Conservation (phyloP, 2,329 filamentous ascomycete species). For the Fusarium caatingaense region DNA sequence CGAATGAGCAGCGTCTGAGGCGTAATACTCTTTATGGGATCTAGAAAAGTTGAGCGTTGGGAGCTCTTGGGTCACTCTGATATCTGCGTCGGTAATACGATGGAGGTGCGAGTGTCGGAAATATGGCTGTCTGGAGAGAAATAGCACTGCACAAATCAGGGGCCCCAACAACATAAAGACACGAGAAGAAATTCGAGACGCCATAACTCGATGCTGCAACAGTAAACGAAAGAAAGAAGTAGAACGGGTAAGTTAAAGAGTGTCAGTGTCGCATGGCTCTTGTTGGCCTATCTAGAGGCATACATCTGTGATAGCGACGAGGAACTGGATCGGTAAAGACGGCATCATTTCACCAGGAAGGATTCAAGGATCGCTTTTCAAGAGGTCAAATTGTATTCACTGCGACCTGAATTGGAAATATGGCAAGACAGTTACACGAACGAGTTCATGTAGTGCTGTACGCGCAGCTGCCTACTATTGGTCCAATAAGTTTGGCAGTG, state of each 20-base stretch:
- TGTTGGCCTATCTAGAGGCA: not conserved
- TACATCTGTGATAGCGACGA: not conserved
- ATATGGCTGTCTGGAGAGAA: conserved; percentile 36
- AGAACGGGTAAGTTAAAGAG: not conserved
- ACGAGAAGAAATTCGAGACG: conserved; percentile 12
- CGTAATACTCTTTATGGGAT: conserved; percentile 45
- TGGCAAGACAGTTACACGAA: not conserved
- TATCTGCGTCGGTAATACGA: conserved; percentile 41
- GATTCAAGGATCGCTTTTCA: not conserved
- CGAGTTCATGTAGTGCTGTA: not conserved
- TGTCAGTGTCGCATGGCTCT: not conserved
- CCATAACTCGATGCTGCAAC: conserved; percentile 11
- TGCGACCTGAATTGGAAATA: not conserved
- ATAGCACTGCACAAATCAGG: conserved; percentile 21
- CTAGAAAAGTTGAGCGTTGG: conserved; percentile 44
- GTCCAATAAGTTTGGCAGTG: not conserved
- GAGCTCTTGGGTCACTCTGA: conserved; percentile 36
- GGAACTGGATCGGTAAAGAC: conserved; percentile 6
- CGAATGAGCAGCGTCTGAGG: conserved; percentile 44
- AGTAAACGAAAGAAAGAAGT: not conserved
- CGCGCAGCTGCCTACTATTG: conserved; percentile 4
- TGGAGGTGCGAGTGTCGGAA: conserved; percentile 27
- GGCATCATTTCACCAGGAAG: conserved; percentile 1
- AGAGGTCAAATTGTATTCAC: not conserved
- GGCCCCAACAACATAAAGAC: conserved; percentile 17